Percentiles rank a stretch among this genome's conserved stretches.
Evolutionary conservation across 257 asterid genomes (phyloP).

Genomic region (Solanum chiquidenum): DNA sequence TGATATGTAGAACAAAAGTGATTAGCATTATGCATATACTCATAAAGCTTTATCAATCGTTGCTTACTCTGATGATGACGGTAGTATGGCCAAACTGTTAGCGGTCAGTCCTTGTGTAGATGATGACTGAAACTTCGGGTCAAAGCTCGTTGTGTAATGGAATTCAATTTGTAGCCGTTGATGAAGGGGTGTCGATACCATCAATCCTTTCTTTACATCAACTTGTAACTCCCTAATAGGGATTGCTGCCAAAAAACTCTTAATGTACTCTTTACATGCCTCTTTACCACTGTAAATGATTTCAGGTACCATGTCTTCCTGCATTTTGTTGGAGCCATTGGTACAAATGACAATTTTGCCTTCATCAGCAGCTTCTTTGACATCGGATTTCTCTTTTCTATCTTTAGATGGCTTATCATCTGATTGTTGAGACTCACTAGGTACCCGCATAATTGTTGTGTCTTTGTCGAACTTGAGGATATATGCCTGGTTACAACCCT

Average conservation of each 20-base stretch:
- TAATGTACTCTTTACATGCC: constrained; percentile 27
- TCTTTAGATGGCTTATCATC: not conserved
- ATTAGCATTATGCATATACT: not conserved
- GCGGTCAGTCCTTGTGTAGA: not conserved
- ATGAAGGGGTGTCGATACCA: constrained; percentile 22
- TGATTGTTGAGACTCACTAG: not conserved
- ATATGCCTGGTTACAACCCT: constrained; percentile 6
- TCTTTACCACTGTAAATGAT: not conserved
- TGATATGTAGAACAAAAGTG: not conserved
- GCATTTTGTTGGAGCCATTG: not conserved
- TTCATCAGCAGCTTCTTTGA: not conserved
- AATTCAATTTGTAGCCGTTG: constrained; percentile 30
- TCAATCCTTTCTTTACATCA: constrained; percentile 24
- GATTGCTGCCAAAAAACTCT: constrained; percentile 27
- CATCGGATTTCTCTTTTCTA: not conserved
- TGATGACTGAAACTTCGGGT: not conserved
- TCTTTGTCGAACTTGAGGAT: constrained; percentile 1
- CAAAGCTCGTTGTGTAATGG: constrained; percentile 15
- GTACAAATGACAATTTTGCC: not conserved
- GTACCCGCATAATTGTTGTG: not conserved
- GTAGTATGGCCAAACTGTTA: not conserved
- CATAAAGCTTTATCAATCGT: not conserved
- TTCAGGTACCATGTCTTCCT: not conserved
- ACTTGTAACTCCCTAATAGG: constrained; percentile 24
- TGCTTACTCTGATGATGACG: constrained; percentile 5